phyloP scores from a whole-genome alignment of 169 alveolate species.

The Cryptosporidium tyzzeri region DNA sequence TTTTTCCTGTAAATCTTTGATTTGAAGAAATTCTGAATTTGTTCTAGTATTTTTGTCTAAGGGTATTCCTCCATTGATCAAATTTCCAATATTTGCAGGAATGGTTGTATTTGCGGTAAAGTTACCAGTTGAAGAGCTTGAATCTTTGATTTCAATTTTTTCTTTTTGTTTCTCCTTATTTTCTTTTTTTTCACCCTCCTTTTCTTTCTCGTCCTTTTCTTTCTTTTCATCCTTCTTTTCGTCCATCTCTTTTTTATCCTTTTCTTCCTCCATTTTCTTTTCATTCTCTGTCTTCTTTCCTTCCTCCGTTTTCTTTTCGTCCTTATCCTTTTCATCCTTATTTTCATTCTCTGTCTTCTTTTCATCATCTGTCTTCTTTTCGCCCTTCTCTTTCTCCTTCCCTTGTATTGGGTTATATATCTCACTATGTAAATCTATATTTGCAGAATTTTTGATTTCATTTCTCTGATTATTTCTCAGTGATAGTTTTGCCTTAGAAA shows the following conservation, averaged over 20 bases:
- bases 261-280: background rate
- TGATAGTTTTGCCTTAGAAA: background rate
- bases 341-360: background rate
- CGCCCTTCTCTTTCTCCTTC: background rate
- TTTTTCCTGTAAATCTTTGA: background rate
- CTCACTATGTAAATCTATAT: background rate
- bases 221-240: background rate
- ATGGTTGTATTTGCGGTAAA: background rate
- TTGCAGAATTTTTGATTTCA: background rate
- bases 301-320: background rate
- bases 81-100: background rate
- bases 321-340: background rate
- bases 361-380: background rate
- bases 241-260: background rate
- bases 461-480: background rate
- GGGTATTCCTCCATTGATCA: background rate
- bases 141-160: background rate
- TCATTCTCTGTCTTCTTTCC: too few species aligned
- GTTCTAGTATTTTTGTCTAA: background rate
- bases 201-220: background rate
- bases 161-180: background rate
- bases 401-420: background rate
- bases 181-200: background rate
- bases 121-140: conserved; percentile 8
- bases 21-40: background rate